phyloP scores from a whole-genome alignment of 176 grass and related monocot genomes.

The Eragrostis curvula region DNA sequence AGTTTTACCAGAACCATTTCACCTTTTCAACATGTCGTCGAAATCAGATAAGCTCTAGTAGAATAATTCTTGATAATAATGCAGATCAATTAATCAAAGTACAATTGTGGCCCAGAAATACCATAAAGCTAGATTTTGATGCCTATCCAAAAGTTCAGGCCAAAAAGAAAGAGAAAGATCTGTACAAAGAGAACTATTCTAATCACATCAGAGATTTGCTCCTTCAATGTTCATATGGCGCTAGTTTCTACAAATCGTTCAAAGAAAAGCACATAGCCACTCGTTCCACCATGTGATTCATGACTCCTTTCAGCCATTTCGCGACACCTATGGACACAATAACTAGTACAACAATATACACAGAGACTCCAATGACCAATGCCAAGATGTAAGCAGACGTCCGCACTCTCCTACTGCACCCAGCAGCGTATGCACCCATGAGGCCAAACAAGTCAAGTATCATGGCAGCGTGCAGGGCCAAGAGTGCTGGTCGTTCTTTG shows the following conservation, averaged over 20 bases:
- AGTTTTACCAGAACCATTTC: too few relatives aligned
- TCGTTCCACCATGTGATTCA: not conserved
- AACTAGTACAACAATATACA: constrained; percentile 35
- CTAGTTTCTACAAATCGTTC: constrained; percentile 33
- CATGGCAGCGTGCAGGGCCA: constrained; percentile 56
- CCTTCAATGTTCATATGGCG: not conserved
- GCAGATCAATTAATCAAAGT: not conserved
- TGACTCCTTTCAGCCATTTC: constrained; percentile 1
- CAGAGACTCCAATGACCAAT: constrained; percentile 50
- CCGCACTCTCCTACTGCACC: constrained; percentile 46
- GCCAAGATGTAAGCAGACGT: constrained; percentile 51
- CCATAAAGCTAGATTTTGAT: not conserved
- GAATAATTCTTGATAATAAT: not conserved
- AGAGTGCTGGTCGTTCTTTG: not conserved
- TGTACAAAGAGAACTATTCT: not conserved
- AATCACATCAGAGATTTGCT: not conserved
- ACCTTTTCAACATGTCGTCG: too few relatives aligned
- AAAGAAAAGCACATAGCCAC: not conserved
- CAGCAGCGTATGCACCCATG: constrained; percentile 61
- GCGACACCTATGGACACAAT: constrained; percentile 34
- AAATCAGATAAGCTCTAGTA: too few relatives aligned
- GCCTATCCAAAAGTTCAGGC: not conserved
- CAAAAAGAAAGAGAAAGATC: not conserved
- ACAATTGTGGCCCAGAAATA: not conserved
- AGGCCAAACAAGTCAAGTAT: constrained; percentile 58